Base-by-base conservation (phyloP, 352 stramenopile species). In the Hyaloperonospora brassicae region DNA sequence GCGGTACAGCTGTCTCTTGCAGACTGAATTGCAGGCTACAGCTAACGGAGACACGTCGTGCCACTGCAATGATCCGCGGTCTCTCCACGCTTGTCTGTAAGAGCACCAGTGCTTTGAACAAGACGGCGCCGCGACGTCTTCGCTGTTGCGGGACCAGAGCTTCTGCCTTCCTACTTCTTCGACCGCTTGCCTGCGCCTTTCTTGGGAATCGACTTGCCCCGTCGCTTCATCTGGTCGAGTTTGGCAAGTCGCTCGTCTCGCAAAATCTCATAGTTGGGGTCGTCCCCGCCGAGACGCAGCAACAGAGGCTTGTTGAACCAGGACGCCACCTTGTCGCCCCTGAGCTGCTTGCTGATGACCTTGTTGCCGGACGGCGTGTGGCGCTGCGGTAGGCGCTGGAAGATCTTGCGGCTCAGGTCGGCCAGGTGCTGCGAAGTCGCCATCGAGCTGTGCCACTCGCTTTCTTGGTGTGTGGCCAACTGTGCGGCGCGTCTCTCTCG, bases 281-380 rank as follows among this genome's bases (percentile, higher is more conserved):
- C 82, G 63, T 93, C 78, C 46, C 80, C 73, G 60, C 80, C 80
- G 17, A 91, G 64, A 65, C 79, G 76, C 61, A 89, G 59, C 46
- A 67, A 55, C 25, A 93, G 66, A 25, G 83, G 83, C 69, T 93
- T 93, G 60, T 86, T 83, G 65, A 93, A 93, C 83, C 83, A 93
- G 47, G 73, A 85, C 24, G 76, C 83, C 10, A 93, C 67, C 68
- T 88, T 91, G 35, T 93, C 83, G 47, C 83, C 83, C 70, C 87
- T 87, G 41, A 93, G 73, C 71, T 91, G 79, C 73, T 89, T 89
- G 66, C 79, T 89, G 68, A 93, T 89, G 39, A 93, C 73, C 68
- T 93, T 93, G 68, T 91, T 93, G 62, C 83, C 83, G 43, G 83
- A 91, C 55, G 73, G 62, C 23, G 67, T 84, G 60, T 90, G 69